Evolutionary conservation across 2,329 filamentous ascomycete genomes (phyloP), one percentile per base, ranked within the genome.

Genomic region (Tolypocladium guangdongense): DNA sequence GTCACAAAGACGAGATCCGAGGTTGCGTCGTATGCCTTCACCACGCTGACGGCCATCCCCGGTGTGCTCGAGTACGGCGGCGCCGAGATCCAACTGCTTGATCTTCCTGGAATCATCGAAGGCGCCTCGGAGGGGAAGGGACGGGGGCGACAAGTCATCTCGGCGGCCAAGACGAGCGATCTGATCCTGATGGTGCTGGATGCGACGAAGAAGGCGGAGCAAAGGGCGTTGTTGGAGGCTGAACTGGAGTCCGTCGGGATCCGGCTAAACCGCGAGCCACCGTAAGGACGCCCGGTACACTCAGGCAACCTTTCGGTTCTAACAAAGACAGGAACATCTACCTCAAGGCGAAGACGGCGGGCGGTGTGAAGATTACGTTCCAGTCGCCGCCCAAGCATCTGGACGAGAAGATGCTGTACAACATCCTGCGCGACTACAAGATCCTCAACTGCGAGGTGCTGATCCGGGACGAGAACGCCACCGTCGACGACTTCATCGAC

Each of bases 301-400:
- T 20, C 16, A 8, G n/a, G n/a, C 37, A 39, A 22, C 18, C 5
- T 10, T 10, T n/a, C 16, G n/a, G 43, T 33, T 12, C 59, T 65
- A 49, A 66, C 54, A 37, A 37, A 22, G 32, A 18, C 58, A 92
- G 88, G 36, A 99, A 99, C 69, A 97, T 99, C 70, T 97, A 97
- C 67, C 81, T 99, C 54, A 99, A 99, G 71, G 78, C 78, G 30
- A 99, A 99, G 72, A 96, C 93, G 67, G 90, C 92, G 0, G 93
- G 93, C 54, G 93, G 95, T 56, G 93, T 99, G 89, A 99, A 99
- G 72, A 96, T 99, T 67, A 97, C 88, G 18, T 99, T 99, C 73
- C 86, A 90, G 64, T 74, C 83, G 5, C 87, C 93, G 3, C 92
- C 93, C 4, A 97, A 97, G 70, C 74, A 87, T 56, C 77, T 99